Base-by-base conservation (phyloP, 139 green algal genomes). In the Tetratostichococcus sp. region DNA sequence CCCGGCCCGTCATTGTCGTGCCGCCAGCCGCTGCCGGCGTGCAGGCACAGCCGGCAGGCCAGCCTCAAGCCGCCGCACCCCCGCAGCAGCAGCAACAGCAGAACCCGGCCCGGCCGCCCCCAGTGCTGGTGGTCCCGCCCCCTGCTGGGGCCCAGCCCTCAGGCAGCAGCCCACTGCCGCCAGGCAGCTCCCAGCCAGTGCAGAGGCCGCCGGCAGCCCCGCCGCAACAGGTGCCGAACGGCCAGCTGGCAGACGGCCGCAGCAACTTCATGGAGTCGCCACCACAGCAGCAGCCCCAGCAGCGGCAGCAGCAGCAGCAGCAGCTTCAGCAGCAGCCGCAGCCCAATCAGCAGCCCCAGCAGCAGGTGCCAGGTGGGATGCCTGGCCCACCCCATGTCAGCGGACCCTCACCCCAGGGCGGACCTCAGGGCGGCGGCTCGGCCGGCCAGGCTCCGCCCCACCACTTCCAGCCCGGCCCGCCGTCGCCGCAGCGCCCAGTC, bases 261-360 rank as follows among this genome's bases (percentile, higher is more conserved):
- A 22, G 39, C 39, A n/a, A 65, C n/a, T 58, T 65, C 6, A n/a
- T 17, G 42, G 43, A 4, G 31, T 16, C 43, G 39, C 66, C 65
- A n/a, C 31, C 33, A 59, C 67, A 21, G 11, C 26, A 34, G 1
- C 69, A 75, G 65, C 66, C n/a, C n/a, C n/a, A n/a, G n/a, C n/a
- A n/a, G n/a, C n/a, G n/a, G n/a, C n/a, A 39, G 35, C 6, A n/a
- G 43, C 67, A 25, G 23, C 32, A 25, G 16, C 39, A 35, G n/a
- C 43, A 59, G 8, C 39, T n/a, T 5, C 33, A 50, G 43, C 30
- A 31, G 31, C 71, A 75, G 19, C 71, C 75, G 35, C 67, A 59
- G 57, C 71, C 34, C 14, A 43, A 59, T 30, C 71, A 70, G 21
- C 71, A 76, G 57, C 71, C 43, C 43, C 71, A 70, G 71, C 71